Evolutionary conservation across 2,329 filamentous ascomycete genomes (phyloP), one percentile per base, ranked within the genome.

Genomic region (Mariannaea sp.): DNA sequence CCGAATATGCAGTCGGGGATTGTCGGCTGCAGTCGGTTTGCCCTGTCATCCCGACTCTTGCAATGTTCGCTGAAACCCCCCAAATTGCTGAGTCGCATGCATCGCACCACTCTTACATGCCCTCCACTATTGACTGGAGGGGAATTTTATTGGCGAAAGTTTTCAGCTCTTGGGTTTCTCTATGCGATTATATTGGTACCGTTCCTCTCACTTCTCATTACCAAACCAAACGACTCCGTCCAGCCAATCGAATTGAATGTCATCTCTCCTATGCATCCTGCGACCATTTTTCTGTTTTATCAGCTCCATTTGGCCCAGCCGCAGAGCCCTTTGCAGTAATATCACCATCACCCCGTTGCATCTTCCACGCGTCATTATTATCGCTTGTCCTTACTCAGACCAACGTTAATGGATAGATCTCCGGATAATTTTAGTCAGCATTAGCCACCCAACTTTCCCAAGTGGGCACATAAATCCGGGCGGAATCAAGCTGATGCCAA

Each of bases 351-450:
- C 19, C 41, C 26, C 32, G 42, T 44, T 36, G 49, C 19, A 13
- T 26, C 9, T 47, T 47, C 49, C 46, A 44, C 51, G 51, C 51
- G 51, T 54, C 46, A 22, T 49, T 27, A 44, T 27, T 40, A 45
- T 33, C 27, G 51, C n/a, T 47, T 36, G 17, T 45, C 35, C 22
- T 44, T 26, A 14, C 27, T 35, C 22, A 36, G 38, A 20, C 26
- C n/a, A 39, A 27, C 38, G 39, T 44, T 39, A 33, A 16, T 12
- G 26, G 7, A 53, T 24, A 45, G 51, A 27, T 39, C 51, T 53
- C 45, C 26, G n/a, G 44, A n/a, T n/a, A n/a, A n/a, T n/a, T n/a
- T 33, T 53, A 45, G 44, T 14, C 51, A 48, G 38, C 51, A 45
- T 45, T 53, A 39, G n/a, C n/a, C 32, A 32, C 14, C 19, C 38